These are phyloP conservation scores for Chlorencoelia australis DNA, from an alignment of 2,329 filamentous ascomycete genomes.

Conservation along the genomic window DNA sequence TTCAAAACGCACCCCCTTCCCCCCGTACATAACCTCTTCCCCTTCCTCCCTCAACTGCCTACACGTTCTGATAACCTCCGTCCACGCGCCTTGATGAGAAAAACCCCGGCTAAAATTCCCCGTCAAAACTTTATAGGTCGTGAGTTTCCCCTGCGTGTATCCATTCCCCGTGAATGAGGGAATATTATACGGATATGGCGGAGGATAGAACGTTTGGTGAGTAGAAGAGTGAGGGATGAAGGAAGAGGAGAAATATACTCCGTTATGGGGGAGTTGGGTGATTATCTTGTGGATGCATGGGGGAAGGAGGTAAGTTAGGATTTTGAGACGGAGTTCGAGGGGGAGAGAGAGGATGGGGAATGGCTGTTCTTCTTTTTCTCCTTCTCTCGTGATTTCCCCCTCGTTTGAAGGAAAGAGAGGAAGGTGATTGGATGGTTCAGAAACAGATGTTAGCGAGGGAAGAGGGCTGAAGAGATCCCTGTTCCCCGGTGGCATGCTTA, in stretches of 20 bases:
- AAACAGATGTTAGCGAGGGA: too few species aligned
- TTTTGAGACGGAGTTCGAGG: slow-evolving; percentile 21
- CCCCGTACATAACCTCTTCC: slow-evolving; percentile 18
- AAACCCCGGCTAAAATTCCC: slow-evolving; percentile 13
- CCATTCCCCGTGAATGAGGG: too few species aligned
- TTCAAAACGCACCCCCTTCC: slow-evolving; percentile 13
- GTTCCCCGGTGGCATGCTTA: too few species aligned
- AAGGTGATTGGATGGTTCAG: too few species aligned
- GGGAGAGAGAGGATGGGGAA: slow-evolving; percentile 22
- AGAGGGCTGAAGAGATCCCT: slow-evolving; percentile 1
- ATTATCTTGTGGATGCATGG: slow-evolving; percentile 20
- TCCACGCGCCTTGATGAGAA: slow-evolving; percentile 10
- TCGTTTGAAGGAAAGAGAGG: too few species aligned
- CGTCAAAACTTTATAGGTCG: slow-evolving; percentile 21
- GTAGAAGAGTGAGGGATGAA: slow-evolving; percentile 9
- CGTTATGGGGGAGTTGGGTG: slow-evolving; percentile 21
- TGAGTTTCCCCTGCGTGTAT: slow-evolving; percentile 12
- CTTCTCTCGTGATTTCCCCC: too few species aligned
- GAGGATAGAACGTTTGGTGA: slow-evolving; percentile 17
- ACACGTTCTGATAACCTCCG: slow-evolving; percentile 12
- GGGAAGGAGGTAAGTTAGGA: slow-evolving; percentile 21
- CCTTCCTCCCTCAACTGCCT: slow-evolving; percentile 17
- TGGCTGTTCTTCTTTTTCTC: too few species aligned
- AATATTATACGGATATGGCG: slow-evolving; percentile 1
- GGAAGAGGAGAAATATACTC: slow-evolving; percentile 18